Evolutionary conservation across 176 grass and related monocot genomes (phyloP), one percentile per base, ranked within the genome.

Genomic region (Cymbopogon citratus): DNA sequence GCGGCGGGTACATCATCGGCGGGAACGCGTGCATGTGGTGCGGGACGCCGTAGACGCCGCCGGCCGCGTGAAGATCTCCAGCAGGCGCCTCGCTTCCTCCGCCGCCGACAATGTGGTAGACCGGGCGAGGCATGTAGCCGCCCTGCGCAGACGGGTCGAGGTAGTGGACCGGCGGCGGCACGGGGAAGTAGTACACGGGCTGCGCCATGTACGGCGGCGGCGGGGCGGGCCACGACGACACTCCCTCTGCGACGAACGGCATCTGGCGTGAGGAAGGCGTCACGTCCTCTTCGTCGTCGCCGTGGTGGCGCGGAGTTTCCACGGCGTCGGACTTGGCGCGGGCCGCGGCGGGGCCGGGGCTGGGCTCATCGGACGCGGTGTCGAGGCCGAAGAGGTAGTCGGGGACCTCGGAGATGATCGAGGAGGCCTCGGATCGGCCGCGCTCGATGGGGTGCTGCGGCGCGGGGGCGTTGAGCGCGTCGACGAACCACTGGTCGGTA

Each of bases 371-470:
- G 85, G 87, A 90, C 38, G 83, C 66, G n/a, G 73, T 82, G 18
- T 97, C 94, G 54, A 90, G 75, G 85, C 91, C 83, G 73, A 91
- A 85, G 87, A 92, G 89, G 78, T 90, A 97, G 87, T 97, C 94
- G 3, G 89, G 90, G 9, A 88, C 69, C 78, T 92, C 94, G 9
- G 94, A 97, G 49, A 89, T 28, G 63, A 97, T 74, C 62, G 89
- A 87, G 1, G 91, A 94, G 1, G 87, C 89, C 76, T 97, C 94
- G 14, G 89, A 94, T 63, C 83, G 89, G 63, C 75, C 83, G 14
- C 87, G 91, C 33, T 92, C 91, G 82, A 87, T 72, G 14, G 86
- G 54, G 7, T 23, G 63, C 5, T 23, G 63, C 3, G 88, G 74
- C 10, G 88, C 36, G 6, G 83, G 88, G 27, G 92, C 89, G 34